Base-by-base conservation (phyloP, 140 eudicot species). In the Senecio squalidus region DNA sequence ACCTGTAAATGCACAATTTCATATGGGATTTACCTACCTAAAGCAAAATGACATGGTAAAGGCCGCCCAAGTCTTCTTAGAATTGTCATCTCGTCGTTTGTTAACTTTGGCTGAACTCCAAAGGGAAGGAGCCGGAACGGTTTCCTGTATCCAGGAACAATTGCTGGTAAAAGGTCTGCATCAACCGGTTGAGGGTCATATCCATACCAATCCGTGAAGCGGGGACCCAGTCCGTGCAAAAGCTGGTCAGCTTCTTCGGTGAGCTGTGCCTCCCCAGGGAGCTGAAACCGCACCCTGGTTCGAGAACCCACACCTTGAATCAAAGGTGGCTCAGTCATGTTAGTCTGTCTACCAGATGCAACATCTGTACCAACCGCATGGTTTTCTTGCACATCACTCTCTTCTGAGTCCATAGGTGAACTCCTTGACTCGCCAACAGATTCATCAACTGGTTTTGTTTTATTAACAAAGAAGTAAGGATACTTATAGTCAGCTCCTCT, bases 151-250 rank as follows among this genome's bases (percentile, higher is more conserved):
- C 93, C 89, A 60, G 84, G 79, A 68, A 84, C 80, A 55, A 77
- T 49, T 47, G 96, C 98, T 52, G 98, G 98, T 54, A 92, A 77
- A 77, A 87, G 95, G 76, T 92, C 98, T 18, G 86, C 96, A 77
- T 92, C 98, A 81, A 92, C 84, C n/a, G 98, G 98, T 64, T 76
- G 53, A 9, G 98, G 98, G 41, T 92, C 92, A 62, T 78, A 81
- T 16, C 98, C 95, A 76, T 88, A 92, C 96, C 98, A 92, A 82
- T 88, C 95, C 33, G 74, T 84, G 66, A 84, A 92, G 36, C 98
- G 89, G 14, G 96, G 96, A 16, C 98, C 98, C 47, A 92, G 74
- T 58, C 98, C 96, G 39, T 87, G 88, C 58, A 92, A 68, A 58
- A 92, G 81, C 59, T 55, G 79, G 70, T 87, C 89, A 64, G 93